Evolutionary conservation across 2,329 filamentous ascomycete species (phyloP), one percentile per base, ranked within the genome.

Genomic region (Rachicladosporium sp.): DNA sequence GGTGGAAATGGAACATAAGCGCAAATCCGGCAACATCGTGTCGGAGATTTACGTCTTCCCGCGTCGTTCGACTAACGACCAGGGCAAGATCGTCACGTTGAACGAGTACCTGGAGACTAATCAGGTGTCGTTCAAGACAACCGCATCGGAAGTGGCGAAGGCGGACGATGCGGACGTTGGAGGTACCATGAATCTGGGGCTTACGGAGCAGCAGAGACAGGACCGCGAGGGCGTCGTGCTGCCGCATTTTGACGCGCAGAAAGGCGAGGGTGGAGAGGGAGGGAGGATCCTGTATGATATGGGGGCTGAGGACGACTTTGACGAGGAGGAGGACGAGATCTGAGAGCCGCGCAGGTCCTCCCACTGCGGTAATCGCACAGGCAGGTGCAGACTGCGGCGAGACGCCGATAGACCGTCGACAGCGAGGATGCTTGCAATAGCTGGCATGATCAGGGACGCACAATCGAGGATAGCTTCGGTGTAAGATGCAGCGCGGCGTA

Each of bases 221-320:
- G 89, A 93, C 37, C 69, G 91, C 19, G 89, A 95, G 53, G 84
- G 82, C 0, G 84, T 98, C 6, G 83, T 96, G 32, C 59, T 96
- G 60, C 91, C 91, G 10, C 96, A 98, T 59, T 95, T 93, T 62
- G 91, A 98, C 66, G 91, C 91, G 19, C 91, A 98, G 70, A 84
- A 78, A 38, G 74, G 72, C 4, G 15, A 19, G 15, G 67, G 76
- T 1, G 88, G 88, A 0, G 86, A 93, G 53, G 89, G 91, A 4
- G 91, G 91, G 0, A 73, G 89, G 44, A 98, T 98, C 48, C 57
- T 98, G 54, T 98, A 98, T 59, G 89, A 96, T 51, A 93, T 96
- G 83, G 89, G 88, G 1, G 75, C 78, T 46, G 91, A 96, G 65
- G 91, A 98, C 61, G 87, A 96, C 58, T 96, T 95, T 64, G 88